Evolutionary conservation across 2,329 filamentous ascomycete species (phyloP).

Genomic region (Stagonosporopsis chrysanthemi): DNA sequence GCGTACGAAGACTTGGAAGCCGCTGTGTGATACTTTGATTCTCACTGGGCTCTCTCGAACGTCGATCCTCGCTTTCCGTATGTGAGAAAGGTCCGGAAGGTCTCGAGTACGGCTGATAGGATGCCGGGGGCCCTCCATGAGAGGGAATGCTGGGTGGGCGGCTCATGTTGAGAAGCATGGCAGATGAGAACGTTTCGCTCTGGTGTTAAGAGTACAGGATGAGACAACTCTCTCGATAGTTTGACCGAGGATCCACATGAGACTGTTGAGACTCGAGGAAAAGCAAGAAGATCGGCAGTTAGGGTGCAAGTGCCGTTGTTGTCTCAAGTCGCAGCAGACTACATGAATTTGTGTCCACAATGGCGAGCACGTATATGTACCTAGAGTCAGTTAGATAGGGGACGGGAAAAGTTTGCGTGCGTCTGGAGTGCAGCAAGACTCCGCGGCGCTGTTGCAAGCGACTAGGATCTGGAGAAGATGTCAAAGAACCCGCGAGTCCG

Average conservation of each 20-base stretch:
- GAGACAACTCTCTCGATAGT: conserved; percentile 44
- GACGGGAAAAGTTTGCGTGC: conserved; percentile 44
- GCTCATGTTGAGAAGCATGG: conserved; percentile 72
- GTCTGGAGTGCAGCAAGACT: conserved; percentile 44
- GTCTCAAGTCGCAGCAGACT: conserved; percentile 40
- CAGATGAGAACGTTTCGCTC: conserved; percentile 17
- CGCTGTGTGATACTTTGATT: conserved; percentile 43
- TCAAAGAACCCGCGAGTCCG: conserved; percentile 48
- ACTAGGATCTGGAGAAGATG: conserved; percentile 44
- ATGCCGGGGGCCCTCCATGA: conserved; percentile 60
- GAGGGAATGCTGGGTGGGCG: conserved; percentile 86
- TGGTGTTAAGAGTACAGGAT: conserved; percentile 15
- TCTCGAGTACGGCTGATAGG: conserved; percentile 40
- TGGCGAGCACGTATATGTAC: conserved; percentile 43
- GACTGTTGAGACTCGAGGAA: conserved; percentile 33
- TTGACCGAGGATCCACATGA: conserved; percentile 43
- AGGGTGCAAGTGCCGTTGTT: conserved; percentile 37
- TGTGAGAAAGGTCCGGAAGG: conserved; percentile 37
- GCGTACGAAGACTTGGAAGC: conserved; percentile 49
- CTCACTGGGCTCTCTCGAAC: conserved; percentile 35
- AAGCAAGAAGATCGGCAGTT: conserved; percentile 22
- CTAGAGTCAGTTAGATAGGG: conserved; percentile 35
- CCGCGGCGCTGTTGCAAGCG: conserved; percentile 44
- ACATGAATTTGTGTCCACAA: conserved; percentile 43
- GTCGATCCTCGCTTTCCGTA: conserved; percentile 39